Evolutionary conservation across 2,329 filamentous ascomycete species (phyloP).

Genomic region (Teratosphaeria pseudoeucalypti): DNA sequence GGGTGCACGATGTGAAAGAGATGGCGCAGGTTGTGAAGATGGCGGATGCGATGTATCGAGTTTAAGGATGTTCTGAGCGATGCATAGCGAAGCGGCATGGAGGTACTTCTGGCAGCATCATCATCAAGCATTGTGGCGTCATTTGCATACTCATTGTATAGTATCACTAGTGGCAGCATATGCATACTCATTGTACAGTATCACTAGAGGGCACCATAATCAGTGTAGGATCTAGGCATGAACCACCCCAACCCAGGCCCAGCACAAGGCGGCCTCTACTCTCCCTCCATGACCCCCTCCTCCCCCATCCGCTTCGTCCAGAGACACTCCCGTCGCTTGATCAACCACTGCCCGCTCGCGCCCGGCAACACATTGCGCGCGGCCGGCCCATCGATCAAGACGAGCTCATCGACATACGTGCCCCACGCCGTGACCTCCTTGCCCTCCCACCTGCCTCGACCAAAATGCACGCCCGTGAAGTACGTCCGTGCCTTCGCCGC

Average conservation of each 20-base stretch:
- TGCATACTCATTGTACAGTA: background rate
- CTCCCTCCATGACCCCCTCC: slow-evolving; percentile 24
- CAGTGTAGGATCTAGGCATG: background rate
- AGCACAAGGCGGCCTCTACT: slow-evolving; percentile 1
- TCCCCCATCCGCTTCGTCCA: slow-evolving; percentile 29
- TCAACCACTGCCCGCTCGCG: slow-evolving; percentile 31
- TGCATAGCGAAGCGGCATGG: background rate
- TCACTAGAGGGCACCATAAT: background rate
- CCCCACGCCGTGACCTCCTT: slow-evolving; percentile 33
- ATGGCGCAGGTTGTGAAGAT: slow-evolving; percentile 79
- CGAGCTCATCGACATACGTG: slow-evolving; percentile 30
- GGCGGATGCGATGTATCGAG: slow-evolving; percentile 65
- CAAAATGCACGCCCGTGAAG: slow-evolving; percentile 34
- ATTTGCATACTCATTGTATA: background rate
- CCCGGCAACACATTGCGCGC: slow-evolving; percentile 15
- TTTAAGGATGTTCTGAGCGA: background rate
- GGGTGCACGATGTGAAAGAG: slow-evolving; percentile 81
- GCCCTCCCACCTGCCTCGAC: slow-evolving; percentile 28
- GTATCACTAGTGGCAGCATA: background rate
- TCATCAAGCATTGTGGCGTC: background rate
- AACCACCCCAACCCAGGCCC: background rate
- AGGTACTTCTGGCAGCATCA: background rate
- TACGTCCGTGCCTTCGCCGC: slow-evolving; percentile 29
- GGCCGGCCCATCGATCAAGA: slow-evolving; percentile 15
- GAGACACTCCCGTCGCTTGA: slow-evolving; percentile 26